Evolutionary conservation across 805 yeast species (phyloP), one percentile per base, ranked within the genome.

Genomic region (Metschnikowia shivogae): DNA sequence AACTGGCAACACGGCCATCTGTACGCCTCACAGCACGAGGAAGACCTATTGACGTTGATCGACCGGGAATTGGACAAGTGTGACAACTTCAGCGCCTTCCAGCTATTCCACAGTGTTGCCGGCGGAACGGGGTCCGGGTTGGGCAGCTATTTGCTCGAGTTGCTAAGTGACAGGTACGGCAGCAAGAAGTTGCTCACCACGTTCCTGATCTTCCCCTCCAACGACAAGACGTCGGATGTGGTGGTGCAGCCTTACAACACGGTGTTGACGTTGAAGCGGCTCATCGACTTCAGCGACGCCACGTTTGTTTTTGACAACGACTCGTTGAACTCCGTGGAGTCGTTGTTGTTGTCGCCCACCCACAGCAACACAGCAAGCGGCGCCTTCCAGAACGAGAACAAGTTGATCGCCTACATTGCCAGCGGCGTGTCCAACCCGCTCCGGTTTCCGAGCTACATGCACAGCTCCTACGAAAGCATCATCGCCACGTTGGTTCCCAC

Each of bases 121-220:
- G 99, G 99, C 31, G 99, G 99, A 33, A 93, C 99, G 0, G 99
- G 99, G 0, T 86, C 97, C 0, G 99, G 99, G 3, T 79, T 89
- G 31, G 99, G 99, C 0, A 86, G 96, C 0, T 77, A 78, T 45
- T 55, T 93, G 36, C 65, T 93, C 32, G 97, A 93, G 61, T 70
- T 81, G 12, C 63, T 95, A 45, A 79, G 81, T 45, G 99, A 93
- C 61, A 70, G 89, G 44, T 92, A 81, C 61, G 74, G 74, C 5
- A 81, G 85, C 42, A 90, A 90, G 62, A 92, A 89, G 58, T 65
- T 93, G 40, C 70, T 87, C 7, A 86, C 86, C 46, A 89, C 98
- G 0, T 86, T 85, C 56, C 86, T 93, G 38, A 85, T 93, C 2
- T 90, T 93, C 59, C 96, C 96, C 1, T 77, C 81, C 38, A 82